Conservation (phyloP, 208 protist genomes). For the Wallacemonas sp. region DNA sequence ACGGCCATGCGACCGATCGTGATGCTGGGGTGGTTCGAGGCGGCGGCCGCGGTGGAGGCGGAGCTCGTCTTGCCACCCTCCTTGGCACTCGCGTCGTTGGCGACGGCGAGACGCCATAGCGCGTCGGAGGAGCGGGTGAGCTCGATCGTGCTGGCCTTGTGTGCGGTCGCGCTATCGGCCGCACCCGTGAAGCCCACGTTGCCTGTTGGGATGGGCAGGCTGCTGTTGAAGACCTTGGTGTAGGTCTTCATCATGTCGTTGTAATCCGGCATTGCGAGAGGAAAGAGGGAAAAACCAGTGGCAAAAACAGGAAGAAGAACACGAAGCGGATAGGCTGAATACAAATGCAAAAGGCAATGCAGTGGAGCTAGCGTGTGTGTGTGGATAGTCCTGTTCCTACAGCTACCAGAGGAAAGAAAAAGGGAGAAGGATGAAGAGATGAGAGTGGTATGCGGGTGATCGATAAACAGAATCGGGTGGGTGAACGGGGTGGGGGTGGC, state of each 20-base stretch:
- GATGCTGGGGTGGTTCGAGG: slow-evolving; percentile 35
- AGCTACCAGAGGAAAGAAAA: not conserved
- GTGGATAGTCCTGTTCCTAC: no score
- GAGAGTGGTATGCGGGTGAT: not conserved
- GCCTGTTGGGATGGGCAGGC: slow-evolving; percentile 44
- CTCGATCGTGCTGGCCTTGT: slow-evolving; percentile 29
- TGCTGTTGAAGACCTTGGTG: slow-evolving; percentile 74
- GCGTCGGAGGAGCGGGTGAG: slow-evolving; percentile 62
- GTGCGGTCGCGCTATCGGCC: not conserved
- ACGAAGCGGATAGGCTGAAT: not conserved
- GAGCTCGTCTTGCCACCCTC: slow-evolving; percentile 28
- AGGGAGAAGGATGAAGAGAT: not conserved
- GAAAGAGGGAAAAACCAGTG: not conserved
- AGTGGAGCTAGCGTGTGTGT: no score
- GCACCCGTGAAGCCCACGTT: slow-evolving; percentile 8
- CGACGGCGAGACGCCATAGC: slow-evolving; percentile 63
- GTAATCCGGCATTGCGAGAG: slow-evolving; percentile 61
- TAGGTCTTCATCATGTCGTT: slow-evolving; percentile 54
- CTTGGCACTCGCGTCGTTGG: slow-evolving; percentile 54
- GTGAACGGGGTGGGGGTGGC: no score
- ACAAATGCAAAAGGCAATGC: no score
- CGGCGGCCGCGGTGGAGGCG: slow-evolving; percentile 12
- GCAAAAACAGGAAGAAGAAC: not conserved
- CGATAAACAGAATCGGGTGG: not conserved
- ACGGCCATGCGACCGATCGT: slow-evolving; percentile 73